Base-by-base conservation (phyloP, 2,329 filamentous ascomycete genomes). In the Pseudocercospora pini-densiflorae region DNA sequence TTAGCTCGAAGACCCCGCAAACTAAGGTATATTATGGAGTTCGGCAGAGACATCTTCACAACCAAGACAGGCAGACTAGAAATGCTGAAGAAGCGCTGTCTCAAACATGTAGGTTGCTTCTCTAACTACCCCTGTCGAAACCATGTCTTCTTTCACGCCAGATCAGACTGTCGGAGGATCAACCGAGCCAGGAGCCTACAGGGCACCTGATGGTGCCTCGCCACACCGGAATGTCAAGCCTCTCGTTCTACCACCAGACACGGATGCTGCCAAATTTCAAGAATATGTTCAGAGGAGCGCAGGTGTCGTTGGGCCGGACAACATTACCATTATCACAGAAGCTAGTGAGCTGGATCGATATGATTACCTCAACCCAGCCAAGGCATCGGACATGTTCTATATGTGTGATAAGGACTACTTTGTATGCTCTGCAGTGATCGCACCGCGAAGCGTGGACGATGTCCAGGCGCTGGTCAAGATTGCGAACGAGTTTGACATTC, bases 381-480 rank as follows among this genome's bases (percentile, higher is more conserved):
- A 71, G 59, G 69, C 69, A 27, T 63, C 68, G 31, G 68, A 70
- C 62, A 68, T 68, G 66, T 68, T 59, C 63, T 64, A 80, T 63
- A 68, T 85, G 29, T 68, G 80, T 36, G 79, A 81, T 19, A 77
- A 81, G 63, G 79, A 81, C 5, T 79, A 81, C 59, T 79, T 85
- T 61, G 75, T 85, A 8, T 77, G 79, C 21, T 83, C 81, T 23
- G 81, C 81, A 5, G 75, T 81, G 6, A 75, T 81, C 5, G 75
- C 74, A 45, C 77, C 77, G 8, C 51, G 74, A 4, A 72, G 77
- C 27, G 79, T 81, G 9, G 75, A 47, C 19, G 82, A 86, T 59
- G 83, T 85, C 3, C 84, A 85, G 73, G 72, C 72, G 1, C 75
- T 85, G 27, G 80, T 85, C 40, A 76, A 75, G 49, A 79, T 81